phyloP scores from a whole-genome alignment of 2,329 filamentous ascomycete genomes.

The Claviceps maximensis region DNA sequence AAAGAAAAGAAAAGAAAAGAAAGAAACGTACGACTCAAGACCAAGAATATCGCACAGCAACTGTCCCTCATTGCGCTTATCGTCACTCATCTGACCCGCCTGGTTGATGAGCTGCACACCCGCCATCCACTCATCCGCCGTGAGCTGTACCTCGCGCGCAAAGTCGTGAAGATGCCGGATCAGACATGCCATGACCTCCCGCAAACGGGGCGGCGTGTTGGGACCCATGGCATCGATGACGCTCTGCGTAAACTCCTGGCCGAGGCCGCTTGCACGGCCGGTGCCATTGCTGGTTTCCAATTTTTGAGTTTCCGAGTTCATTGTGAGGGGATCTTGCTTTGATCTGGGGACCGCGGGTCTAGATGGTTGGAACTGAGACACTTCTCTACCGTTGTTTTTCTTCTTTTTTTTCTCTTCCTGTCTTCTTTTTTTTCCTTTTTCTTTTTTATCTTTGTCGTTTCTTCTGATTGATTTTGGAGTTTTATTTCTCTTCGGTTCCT shows the following conservation, averaged over 20 bases:
- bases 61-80: constrained; percentile 60
- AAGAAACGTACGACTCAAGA: constrained; percentile 44
- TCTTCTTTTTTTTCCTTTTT: too few species aligned
- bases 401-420: too few species aligned
- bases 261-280: too few species aligned
- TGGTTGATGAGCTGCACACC: constrained; percentile 47
- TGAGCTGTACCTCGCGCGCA: constrained; percentile 65
- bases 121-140: constrained; percentile 65
- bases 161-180: constrained; percentile 73
- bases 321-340: too few species aligned
- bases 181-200: constrained; percentile 52
- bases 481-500: too few species aligned
- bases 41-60: constrained; percentile 62
- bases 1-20: not conserved
- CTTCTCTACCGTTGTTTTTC: too few species aligned
- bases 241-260: constrained; percentile 50
- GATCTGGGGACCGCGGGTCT: too few species aligned
- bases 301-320: too few species aligned
- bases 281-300: too few species aligned
- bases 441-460: too few species aligned
- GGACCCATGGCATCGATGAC: constrained; percentile 66
- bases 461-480: too few species aligned
- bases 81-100: constrained; percentile 55
- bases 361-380: too few species aligned
- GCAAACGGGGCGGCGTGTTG: constrained; percentile 53